Conservation (phyloP, 129 eudicot species). For the Flaveria sonorensis region DNA sequence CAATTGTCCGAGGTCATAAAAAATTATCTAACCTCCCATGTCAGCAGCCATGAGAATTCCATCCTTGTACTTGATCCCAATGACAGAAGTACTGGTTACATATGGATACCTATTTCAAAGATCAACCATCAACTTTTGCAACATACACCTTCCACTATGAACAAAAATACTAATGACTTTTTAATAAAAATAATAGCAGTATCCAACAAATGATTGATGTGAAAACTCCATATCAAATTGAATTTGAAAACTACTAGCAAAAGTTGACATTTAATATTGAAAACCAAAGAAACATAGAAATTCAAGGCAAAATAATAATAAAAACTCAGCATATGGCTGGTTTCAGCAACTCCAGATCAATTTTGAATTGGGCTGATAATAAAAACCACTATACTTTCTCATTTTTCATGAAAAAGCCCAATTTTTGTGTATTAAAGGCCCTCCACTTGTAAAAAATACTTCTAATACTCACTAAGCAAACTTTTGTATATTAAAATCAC, state of each 20-base stretch:
- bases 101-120: conserved; percentile 55
- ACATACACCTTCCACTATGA: neutral
- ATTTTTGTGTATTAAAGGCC: too few species aligned
- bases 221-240: neutral
- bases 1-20: neutral
- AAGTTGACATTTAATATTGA: neutral
- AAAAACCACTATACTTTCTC: too few species aligned
- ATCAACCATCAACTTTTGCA: neutral
- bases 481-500: too few species aligned
- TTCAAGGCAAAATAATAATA: neutral
- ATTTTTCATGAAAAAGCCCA: too few species aligned
- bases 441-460: too few species aligned
- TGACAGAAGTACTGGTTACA: conserved; percentile 76
- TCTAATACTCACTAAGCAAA: too few species aligned
- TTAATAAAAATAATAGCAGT: neutral
- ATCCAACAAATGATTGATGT: neutral
- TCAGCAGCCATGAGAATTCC: conserved; percentile 89
- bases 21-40: conserved; percentile 73
- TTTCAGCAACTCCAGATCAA: conserved; percentile 10
- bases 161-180: neutral
- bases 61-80: conserved; percentile 85
- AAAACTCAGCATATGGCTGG: neutral
- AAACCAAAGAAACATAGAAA: neutral
- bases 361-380: too few species aligned
- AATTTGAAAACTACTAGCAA: neutral